Evolutionary conservation across 2,329 filamentous ascomycete genomes (phyloP).

Genomic region (Penicillium frequentans): DNA sequence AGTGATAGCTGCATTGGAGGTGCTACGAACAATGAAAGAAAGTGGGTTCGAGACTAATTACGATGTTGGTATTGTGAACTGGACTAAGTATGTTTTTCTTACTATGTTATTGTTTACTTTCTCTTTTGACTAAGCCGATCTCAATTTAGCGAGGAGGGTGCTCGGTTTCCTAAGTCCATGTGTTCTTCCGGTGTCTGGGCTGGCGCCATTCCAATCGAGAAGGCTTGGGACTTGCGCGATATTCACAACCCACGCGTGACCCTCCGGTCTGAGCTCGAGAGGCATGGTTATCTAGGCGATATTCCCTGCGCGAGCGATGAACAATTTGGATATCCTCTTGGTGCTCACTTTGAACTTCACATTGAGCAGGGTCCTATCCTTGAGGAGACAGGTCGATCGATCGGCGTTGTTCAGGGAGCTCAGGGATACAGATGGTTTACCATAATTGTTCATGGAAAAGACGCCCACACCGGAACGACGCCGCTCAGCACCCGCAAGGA

Average conservation of each 20-base stretch:
- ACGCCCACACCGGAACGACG: conserved; percentile 71
- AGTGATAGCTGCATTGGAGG: conserved; percentile 67
- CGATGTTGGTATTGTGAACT: conserved; percentile 68
- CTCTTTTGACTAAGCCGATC: neutral
- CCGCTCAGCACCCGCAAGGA: conserved; percentile 62
- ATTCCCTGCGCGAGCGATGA: conserved; percentile 44
- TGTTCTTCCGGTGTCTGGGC: conserved; percentile 73
- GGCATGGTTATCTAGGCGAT: conserved; percentile 66
- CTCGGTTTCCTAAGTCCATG: conserved; percentile 73
- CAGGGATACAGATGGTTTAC: conserved; percentile 71
- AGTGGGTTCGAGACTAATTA: conserved; percentile 64
- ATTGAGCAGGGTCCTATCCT: conserved; percentile 77
- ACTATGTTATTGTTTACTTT: conserved; percentile 23
- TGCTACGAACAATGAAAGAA: conserved; percentile 66
- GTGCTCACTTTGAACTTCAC: conserved; percentile 76
- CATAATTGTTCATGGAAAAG: conserved; percentile 61
- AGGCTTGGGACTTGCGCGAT: conserved; percentile 59
- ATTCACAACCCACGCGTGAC: conserved; percentile 58
- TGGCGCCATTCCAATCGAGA: conserved; percentile 59
- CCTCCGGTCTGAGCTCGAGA: conserved; percentile 62
- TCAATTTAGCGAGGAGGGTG: conserved; percentile 68
- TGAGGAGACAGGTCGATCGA: conserved; percentile 58
- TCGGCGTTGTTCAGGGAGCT: conserved; percentile 67
- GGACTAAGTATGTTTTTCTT: conserved; percentile 52
- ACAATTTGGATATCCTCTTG: conserved; percentile 56